Evolutionary conservation across 2,329 filamentous ascomycete species (phyloP).

Genomic region (Curvularia spicifera): DNA sequence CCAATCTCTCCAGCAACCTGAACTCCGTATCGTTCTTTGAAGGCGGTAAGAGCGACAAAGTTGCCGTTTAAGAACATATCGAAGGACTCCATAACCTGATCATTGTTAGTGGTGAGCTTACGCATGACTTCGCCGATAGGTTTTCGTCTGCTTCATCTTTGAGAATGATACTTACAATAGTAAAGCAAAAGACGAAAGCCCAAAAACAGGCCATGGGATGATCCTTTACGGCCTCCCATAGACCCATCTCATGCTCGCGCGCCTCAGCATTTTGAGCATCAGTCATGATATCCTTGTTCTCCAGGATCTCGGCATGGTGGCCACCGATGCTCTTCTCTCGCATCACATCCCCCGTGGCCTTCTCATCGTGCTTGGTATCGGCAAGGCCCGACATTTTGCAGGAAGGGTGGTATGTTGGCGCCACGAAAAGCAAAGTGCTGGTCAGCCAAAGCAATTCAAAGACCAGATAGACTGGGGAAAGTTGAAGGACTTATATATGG

Average conservation of each 20-base stretch:
- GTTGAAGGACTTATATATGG: conserved; percentile 20
- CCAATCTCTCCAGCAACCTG: conserved; percentile 26
- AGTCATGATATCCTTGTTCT: conserved; percentile 31
- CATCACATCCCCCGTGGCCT: conserved; percentile 2
- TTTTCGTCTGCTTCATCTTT: too few relatives aligned
- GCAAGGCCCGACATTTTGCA: conserved; percentile 17
- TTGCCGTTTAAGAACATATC: conserved; percentile 66
- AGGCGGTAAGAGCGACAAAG: conserved; percentile 61
- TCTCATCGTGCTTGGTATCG: conserved; percentile 13
- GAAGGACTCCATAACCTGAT: conserved; percentile 69
- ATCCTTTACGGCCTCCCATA: conserved; percentile 56
- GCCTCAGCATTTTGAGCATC: conserved; percentile 63
- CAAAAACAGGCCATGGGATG: conserved; percentile 62
- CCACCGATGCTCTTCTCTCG: conserved; percentile 11
- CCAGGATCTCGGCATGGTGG: conserved; percentile 24
- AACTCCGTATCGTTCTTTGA: conserved; percentile 58
- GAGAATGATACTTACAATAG: conserved; percentile 53
- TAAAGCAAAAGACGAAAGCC: conserved; percentile 62
- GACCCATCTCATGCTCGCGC: conserved; percentile 58
- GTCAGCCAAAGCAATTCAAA: conserved; percentile 15
- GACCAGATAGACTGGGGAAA: conserved; percentile 9
- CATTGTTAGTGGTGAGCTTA: not conserved
- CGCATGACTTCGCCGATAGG: too few relatives aligned
- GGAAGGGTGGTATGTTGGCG: conserved; percentile 11
- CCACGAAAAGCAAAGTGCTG: conserved; percentile 15